Conservation (phyloP, 2,329 filamentous ascomycete genomes). For the Colletotrichum sp. region DNA sequence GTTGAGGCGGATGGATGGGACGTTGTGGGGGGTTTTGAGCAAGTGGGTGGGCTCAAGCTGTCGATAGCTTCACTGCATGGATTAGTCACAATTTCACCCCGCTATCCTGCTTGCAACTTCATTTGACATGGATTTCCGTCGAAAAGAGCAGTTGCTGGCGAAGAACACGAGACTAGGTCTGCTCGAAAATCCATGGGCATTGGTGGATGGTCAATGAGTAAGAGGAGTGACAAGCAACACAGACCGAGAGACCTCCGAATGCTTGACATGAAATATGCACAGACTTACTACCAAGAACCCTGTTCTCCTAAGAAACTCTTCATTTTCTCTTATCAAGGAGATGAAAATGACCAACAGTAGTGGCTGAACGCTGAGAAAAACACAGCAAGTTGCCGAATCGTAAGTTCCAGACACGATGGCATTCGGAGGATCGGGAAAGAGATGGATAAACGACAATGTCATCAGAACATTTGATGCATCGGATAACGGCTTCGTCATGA, state of each 20-base stretch:
- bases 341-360: neutral
- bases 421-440: neutral
- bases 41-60: neutral
- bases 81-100: neutral
- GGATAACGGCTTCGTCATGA: too few relatives aligned
- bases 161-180: neutral
- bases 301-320: too few relatives aligned
- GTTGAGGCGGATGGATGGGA: neutral
- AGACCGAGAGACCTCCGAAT: neutral
- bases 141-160: neutral
- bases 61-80: neutral
- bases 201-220: neutral
- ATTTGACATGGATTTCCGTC: fast-evolving
- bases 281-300: too few relatives aligned
- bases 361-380: neutral
- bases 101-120: neutral
- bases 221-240: neutral
- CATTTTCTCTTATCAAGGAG: neutral
- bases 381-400: neutral
- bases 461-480: neutral
- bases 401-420: neutral
- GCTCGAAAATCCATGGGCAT: neutral
- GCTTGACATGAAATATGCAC: neutral
- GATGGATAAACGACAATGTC: neutral
- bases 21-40: neutral